Conservation (phyloP, 495 filamentous ascomycete genomes). For the Ramalina intermedia region DNA sequence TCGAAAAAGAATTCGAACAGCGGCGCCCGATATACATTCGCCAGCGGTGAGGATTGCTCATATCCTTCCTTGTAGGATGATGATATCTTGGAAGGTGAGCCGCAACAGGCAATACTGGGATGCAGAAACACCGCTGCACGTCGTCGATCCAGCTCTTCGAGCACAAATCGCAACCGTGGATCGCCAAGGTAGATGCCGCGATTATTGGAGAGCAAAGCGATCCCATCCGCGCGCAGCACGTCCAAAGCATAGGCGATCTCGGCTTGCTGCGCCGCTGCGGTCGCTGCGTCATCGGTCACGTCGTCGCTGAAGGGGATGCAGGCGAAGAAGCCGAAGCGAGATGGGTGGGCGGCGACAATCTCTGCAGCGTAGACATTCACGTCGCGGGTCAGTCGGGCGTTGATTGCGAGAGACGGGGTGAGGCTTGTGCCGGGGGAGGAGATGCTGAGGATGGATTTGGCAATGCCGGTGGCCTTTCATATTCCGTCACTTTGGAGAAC, state of each 20-base stretch:
- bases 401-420: constrained; percentile 21
- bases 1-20: constrained; percentile 46
- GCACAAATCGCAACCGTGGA: constrained; percentile 25
- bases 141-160: constrained; percentile 21
- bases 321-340: constrained; percentile 34
- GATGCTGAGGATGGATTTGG: constrained; percentile 36
- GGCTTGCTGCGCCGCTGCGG: background rate
- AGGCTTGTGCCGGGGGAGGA: constrained; percentile 35
- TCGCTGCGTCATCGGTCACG: constrained; percentile 29
- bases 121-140: constrained; percentile 36
- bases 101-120: constrained; percentile 26
- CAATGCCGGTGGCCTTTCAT: constrained; percentile 19
- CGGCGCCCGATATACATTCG: constrained; percentile 28
- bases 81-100: background rate
- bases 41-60: constrained; percentile 8
- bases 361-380: constrained; percentile 28
- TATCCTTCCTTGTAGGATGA: background rate
- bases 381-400: constrained; percentile 18
- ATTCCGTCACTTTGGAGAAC: too few relatives aligned
- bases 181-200: constrained; percentile 39
- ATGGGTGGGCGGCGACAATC: constrained; percentile 22
- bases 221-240: constrained; percentile 29
- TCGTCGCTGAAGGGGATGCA: constrained; percentile 22
- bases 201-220: constrained; percentile 32
- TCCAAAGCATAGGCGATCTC: constrained; percentile 18